Base-by-base conservation (phyloP, 2,329 filamentous ascomycete species). In the Penicillium concentricum region DNA sequence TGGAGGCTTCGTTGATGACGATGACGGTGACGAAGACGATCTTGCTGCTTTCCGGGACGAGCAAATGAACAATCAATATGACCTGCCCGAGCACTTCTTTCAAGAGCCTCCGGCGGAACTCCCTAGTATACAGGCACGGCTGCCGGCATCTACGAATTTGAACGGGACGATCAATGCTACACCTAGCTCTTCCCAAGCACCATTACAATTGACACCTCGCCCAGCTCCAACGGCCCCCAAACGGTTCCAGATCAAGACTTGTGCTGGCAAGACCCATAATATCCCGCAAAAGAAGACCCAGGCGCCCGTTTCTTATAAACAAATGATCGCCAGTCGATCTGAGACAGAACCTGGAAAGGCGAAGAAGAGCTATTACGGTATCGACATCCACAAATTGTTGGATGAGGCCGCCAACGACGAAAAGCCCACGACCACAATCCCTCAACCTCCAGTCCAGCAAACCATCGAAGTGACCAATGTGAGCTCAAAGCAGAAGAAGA, bases 321-420 rank as follows among this genome's bases (percentile, higher is more conserved):
- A 78, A 58, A 69, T 84, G 4, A 78, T 85, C 58, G 83, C 83
- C 18, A 72, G 78, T 48, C 78, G 83, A 15, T 85, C 84, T 9
- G 73, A 70, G 4, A 75, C 76, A 3, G 70, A 72, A n/a, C 73
- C 79, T 32, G 82, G 82, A 18, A 80, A 78, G 64, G 85, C 85
- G 18, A 78, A 79, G 46, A 82, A 79, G 61, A 82, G 87, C 65
- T 97, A 92, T 75, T 99, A 96, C 71, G 94, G 94, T 10, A 88
- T 99, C 62, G 88, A 96, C 45, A 94, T 99, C 34, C 92, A 97
- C 72, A 81, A 86, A 54, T 78, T 99, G 38, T 82, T 97, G 56
- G 87, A 90, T 55, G 83, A 88, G 16, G 89, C 89, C 3, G 78
- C 84, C 51, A 82, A 83, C 20, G 85, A 91, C 60, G 75, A 67